Base-by-base conservation (phyloP, 352 stramenopile genomes). In the Pythium biforme region DNA sequence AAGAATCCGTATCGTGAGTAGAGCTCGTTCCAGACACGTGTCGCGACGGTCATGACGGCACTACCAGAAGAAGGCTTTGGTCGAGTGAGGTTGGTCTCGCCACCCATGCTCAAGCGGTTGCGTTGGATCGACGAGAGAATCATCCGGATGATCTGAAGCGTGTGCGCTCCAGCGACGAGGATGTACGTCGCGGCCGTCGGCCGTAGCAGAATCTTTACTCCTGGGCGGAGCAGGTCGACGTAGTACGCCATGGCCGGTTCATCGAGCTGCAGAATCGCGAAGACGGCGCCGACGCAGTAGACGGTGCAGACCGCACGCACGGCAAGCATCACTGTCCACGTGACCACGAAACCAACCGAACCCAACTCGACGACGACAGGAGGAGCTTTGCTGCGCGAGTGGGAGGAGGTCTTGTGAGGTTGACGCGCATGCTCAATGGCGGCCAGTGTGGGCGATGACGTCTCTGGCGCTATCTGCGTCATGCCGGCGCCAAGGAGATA, bases 211-310 rank as follows among this genome's bases (percentile, higher is more conserved):
- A 29, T 29, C 41, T 40, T 29, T 3, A 62, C 17, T 1, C 55
- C 55, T 14, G 73, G 57, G 0, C 50, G 60, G 15, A 81, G 54
- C 17, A 83, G 33, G n/a, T 74, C 58, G 1, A 68, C 46, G 58
- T 83, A 83, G 66, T 82, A 86, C 43, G 45, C 47, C 48, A 81
- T 68, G 41, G 69, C 79, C 23, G 74, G 65, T 14, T 73, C 66
- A 31, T 73, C 64, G 48, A 79, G 63, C 9, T 73, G 58, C 60
- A 67, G 69, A 45, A 81, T 69, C 0, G 77, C 47, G 1, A 69
- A 62, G 1, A 55, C 55, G 1, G 43, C 50, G 0, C 15, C n/a
- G 19, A 72, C 31, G 14, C 79, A 68, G 14, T 71, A 81, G 0
- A 56, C 14, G 26, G 61, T 56, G 25, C 72, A 74, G 4, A 58